These are phyloP conservation scores for Elaeis oleifera DNA, from an alignment of 202 grass and related monocot species.

Conservation along the genomic window DNA sequence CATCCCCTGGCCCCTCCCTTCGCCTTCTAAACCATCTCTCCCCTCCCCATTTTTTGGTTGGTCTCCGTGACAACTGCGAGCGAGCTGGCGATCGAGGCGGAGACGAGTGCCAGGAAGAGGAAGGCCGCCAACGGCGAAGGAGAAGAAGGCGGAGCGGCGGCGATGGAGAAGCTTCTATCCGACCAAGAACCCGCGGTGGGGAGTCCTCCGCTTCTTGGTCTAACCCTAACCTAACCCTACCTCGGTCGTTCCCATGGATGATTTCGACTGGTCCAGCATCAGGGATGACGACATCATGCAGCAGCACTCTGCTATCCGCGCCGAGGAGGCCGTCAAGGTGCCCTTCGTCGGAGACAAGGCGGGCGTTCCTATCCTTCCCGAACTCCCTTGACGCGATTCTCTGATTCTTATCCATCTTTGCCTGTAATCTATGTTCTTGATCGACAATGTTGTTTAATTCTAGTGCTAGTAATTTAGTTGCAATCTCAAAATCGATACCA, in stretches of 20 bases:
- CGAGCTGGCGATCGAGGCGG: slow-evolving; percentile 72
- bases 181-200: too few species aligned
- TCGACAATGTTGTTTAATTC: not conserved
- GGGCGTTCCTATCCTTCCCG: not conserved
- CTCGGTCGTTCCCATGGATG: not conserved
- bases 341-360: slow-evolving; percentile 74
- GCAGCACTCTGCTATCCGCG: slow-evolving; percentile 35
- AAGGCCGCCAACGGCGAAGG: slow-evolving; percentile 53
- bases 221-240: slow-evolving; percentile 27
- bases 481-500: too few species aligned
- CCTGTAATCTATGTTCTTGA: too few species aligned
- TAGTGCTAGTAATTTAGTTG: too few species aligned
- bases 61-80: too few species aligned
- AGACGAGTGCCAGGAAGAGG: slow-evolving; percentile 70
- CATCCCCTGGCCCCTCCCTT: too few species aligned
- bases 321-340: slow-evolving; percentile 40
- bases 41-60: too few species aligned
- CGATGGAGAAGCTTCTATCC: slow-evolving; percentile 5
- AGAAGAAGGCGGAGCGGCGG: slow-evolving; percentile 1
- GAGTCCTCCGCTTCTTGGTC: not conserved
- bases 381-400: too few species aligned
- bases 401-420: too few species aligned
- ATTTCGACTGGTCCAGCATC: slow-evolving; percentile 32
- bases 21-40: too few species aligned
- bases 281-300: slow-evolving; percentile 19